phyloP scores from a whole-genome alignment of 768 basidiomycete genomes.

The Stropharia rugosoannulata region DNA sequence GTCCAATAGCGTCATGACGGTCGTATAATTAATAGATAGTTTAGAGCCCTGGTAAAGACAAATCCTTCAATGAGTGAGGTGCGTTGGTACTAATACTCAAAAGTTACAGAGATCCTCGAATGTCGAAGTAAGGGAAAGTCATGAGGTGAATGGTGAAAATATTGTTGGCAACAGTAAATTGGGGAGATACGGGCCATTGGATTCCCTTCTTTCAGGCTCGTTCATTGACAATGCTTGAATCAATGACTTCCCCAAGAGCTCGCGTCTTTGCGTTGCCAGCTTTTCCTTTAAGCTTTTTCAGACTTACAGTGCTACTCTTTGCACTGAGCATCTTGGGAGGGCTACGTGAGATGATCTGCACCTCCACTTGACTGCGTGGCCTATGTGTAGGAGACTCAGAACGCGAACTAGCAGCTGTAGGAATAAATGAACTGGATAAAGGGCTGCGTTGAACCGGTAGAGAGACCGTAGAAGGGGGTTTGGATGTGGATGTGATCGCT shows the following conservation, averaged over 20 bases:
- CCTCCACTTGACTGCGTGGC: slow-evolving; percentile 13
- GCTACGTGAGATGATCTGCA: slow-evolving; percentile 14
- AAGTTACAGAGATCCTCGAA: too few relatives aligned
- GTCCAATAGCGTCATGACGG: too few relatives aligned
- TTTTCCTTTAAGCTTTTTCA: background rate
- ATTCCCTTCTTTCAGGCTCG: background rate
- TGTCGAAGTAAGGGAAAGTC: too few relatives aligned
- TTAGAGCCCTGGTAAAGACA: too few relatives aligned
- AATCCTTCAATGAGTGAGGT: too few relatives aligned
- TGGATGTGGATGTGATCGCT: slow-evolving; percentile 17
- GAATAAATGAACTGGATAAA: slow-evolving; percentile 19
- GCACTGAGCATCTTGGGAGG: slow-evolving; percentile 5
- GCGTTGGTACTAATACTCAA: too few relatives aligned
- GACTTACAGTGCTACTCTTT: slow-evolving; percentile 1
- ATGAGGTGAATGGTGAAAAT: too few relatives aligned
- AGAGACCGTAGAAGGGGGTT: slow-evolving; percentile 9
- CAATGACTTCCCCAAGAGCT: slow-evolving; percentile 29
- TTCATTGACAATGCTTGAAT: slow-evolving; percentile 35
- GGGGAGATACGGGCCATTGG: background rate
- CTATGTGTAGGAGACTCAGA: slow-evolving; percentile 4
- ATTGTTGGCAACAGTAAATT: too few relatives aligned
- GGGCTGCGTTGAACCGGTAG: slow-evolving; percentile 16
- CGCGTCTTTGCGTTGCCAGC: slow-evolving; percentile 12
- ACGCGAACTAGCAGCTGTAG: slow-evolving; percentile 7
- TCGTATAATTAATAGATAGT: too few relatives aligned